phyloP scores from a whole-genome alignment of 2,329 filamentous ascomycete genomes.

The Microthyrium microscopicum region DNA sequence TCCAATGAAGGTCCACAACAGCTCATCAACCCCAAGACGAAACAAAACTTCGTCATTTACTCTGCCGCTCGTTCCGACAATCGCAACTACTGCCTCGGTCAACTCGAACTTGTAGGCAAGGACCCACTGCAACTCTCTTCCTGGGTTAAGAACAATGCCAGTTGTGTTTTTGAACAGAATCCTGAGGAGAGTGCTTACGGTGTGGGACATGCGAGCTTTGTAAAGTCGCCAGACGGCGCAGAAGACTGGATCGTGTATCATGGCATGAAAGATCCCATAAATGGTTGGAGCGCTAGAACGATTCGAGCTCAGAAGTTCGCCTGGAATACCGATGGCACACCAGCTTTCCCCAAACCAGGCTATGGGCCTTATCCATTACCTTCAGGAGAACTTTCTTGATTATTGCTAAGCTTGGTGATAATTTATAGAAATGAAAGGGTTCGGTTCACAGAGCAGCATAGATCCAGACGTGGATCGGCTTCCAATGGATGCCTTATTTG shows the following conservation, averaged over 20 bases:
- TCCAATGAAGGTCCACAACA: constrained; percentile 36
- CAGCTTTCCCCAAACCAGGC: constrained; percentile 30
- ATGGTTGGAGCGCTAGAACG: constrained; percentile 30
- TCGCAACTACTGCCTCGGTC: constrained; percentile 35
- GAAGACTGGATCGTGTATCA: constrained; percentile 38
- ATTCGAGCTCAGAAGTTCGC: constrained; percentile 31
- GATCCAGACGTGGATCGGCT: no score
- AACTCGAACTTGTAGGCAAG: constrained; percentile 31
- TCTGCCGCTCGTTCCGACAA: constrained; percentile 34
- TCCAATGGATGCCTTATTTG: no score
- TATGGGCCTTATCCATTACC: constrained; percentile 30
- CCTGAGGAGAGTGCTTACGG: constrained; percentile 27
- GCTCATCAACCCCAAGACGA: constrained; percentile 29
- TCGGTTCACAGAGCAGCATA: no score
- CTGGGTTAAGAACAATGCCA: constrained; percentile 31
- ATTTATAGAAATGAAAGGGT: no score
- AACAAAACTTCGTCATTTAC: constrained; percentile 33
- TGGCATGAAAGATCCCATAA: constrained; percentile 31
- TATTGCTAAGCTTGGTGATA: no score
- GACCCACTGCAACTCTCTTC: constrained; percentile 32
- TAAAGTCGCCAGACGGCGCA: constrained; percentile 28
- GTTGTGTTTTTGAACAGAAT: constrained; percentile 34
- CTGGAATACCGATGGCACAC: constrained; percentile 31
- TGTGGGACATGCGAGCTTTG: constrained; percentile 35
- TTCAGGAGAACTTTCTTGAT: no score